Base-by-base conservation (phyloP, 345 rosid species). In the Combretum micranthum region DNA sequence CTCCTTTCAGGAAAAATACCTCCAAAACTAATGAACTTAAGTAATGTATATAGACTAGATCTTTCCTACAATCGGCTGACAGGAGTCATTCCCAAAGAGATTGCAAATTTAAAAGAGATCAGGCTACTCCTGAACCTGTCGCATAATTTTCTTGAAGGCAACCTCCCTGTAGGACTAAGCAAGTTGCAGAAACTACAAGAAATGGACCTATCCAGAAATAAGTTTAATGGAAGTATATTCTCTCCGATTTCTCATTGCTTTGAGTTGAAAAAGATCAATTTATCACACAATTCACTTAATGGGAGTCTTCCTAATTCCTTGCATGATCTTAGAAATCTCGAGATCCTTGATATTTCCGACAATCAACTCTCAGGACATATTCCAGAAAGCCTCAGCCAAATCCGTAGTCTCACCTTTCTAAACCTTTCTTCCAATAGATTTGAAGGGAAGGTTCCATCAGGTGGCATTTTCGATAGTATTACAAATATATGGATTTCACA, bases 151-250 rank as follows among this genome's bases (percentile, higher is more conserved):
- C 80, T 82, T 15, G 63, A 72, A 15, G 84, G 87, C 47, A 69
- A 68, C 9, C 72, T 82, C 55, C 85, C 88, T 15, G 62, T 77
- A 8, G 81, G 73, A 60, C 73, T 83, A 47, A 74, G 82, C 69
- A 80, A 78, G 66, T 67, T 83, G 11, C 77, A 72, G 63, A 78
- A 78, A 57, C 73, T 83, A 32, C 71, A 64, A 44, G 85, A 76
- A 64, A 76, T 80, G 13, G 86, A 80, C 63, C 55, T 83, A 55
- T 80, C 85, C 42, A 64, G 65, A n/a, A 83, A 83, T 61, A 69
- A 67, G 12, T 61, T 83, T 50, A 66, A 19, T 13, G 85, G 85
- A 14, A 71, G 51, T 20, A 61, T 83, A 60, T 73, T 75, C 62
- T 46, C 61, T 42, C 76, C 64, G 77, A 72, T 79, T 54, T 75